Base-by-base conservation (phyloP, 2,329 filamentous ascomycete genomes). In the Colletotrichum truncatum region DNA sequence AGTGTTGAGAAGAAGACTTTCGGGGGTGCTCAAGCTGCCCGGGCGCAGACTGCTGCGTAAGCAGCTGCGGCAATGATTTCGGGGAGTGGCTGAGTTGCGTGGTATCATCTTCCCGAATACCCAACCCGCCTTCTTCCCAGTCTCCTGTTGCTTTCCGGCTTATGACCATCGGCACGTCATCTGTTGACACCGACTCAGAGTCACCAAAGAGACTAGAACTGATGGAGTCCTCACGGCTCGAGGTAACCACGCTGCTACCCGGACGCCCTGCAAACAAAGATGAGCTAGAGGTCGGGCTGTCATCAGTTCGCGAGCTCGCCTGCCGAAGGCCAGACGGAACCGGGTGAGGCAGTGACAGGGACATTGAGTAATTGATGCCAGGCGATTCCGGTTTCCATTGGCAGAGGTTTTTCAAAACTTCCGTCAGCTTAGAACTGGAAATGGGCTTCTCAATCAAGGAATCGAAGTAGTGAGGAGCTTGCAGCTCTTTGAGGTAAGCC, bases 361-460 rank as follows among this genome's bases (percentile, higher is more conserved):
- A 78, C 26, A 79, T 74, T 21, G 75, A 76, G 51, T 79, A 77
- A 56, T 77, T 79, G 63, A 77, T 80, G 26, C 77, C 77, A 1
- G 86, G 82, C 2, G 82, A 81, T 14, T 94, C 91, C 6, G 94
- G 88, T 74, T 95, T 97, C 96, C 96, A 99, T 73, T 97, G 92
- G 74, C 96, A 99, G 26, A 97, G 86, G 61, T 91, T 90, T 68
- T 92, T 91, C 70, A 99, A 84, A 1, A 96, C 93, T 73, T 99
- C 94, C 0, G 90, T 93, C 52, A 99, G 79, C 78, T 98, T 98
- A 3, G 92, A 92, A 43, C 93, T 90, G 38, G 95, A 98, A 34
- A 97, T 97, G 25, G 96, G 96, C 79, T 99, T 99, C 78, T 99
- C 94, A 55, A 99, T 93, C 54, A 99, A 83, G 1, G 93, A 93